phyloP scores from a whole-genome alignment of 108 stramenopile genomes.

The Mediolabrus comicus region DNA sequence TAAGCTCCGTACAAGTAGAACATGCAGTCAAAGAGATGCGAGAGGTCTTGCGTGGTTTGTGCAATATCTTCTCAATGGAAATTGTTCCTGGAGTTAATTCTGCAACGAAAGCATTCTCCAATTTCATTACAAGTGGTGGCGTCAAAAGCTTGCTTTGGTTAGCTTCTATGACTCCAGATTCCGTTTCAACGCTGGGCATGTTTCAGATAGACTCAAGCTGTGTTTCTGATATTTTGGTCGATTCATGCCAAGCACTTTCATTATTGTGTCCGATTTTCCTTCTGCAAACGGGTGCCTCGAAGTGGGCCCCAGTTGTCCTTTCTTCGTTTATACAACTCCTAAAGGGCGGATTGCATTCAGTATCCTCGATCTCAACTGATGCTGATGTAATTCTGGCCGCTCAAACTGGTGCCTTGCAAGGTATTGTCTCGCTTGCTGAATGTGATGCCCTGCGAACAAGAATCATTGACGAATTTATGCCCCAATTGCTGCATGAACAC shows the following conservation, averaged over 20 bases:
- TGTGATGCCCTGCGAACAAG: slow-evolving; percentile 61
- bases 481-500: slow-evolving; percentile 35
- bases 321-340: slow-evolving; percentile 42
- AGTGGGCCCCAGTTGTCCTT: slow-evolving; percentile 47
- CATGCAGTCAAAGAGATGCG: slow-evolving; percentile 43
- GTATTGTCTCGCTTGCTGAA: slow-evolving; percentile 52
- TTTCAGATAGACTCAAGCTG: slow-evolving; percentile 16
- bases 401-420: slow-evolving; percentile 45
- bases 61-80: slow-evolving; percentile 48
- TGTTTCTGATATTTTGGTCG: slow-evolving; percentile 37
- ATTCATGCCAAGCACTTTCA: slow-evolving; percentile 55
- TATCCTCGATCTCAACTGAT: neutral
- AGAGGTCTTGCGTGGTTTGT: slow-evolving; percentile 53
- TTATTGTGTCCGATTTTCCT: slow-evolving; percentile 60
- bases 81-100: slow-evolving; percentile 5
- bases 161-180: slow-evolving; percentile 37
- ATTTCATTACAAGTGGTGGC: slow-evolving; percentile 53
- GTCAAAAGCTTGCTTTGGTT: slow-evolving; percentile 48
- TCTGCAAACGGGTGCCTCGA: slow-evolving; percentile 42
- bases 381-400: slow-evolving; percentile 4
- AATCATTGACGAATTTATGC: slow-evolving; percentile 53
- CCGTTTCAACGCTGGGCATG: neutral
- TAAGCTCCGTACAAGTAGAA: neutral
- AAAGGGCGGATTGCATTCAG: neutral
- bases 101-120: slow-evolving; percentile 38